These are phyloP conservation scores for Kitagawia praeruptora DNA, from an alignment of 129 eudicot species.

Conservation along the genomic window DNA sequence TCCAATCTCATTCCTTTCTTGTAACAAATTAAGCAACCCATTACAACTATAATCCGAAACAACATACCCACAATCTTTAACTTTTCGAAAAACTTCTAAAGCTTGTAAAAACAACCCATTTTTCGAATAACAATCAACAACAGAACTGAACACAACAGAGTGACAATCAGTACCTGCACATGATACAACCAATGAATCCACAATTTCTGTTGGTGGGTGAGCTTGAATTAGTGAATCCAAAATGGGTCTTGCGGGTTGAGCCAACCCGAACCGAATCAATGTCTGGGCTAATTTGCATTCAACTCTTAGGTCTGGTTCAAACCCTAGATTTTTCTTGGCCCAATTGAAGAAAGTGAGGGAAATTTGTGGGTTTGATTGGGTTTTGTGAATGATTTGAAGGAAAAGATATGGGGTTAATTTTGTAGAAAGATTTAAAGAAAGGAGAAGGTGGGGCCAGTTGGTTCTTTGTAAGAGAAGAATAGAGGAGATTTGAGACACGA, in stretches of 20 bases:
- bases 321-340: slow-evolving; percentile 46
- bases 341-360: slow-evolving; percentile 68
- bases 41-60: slow-evolving; percentile 34
- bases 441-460: slow-evolving; percentile 59
- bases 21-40: slow-evolving; percentile 42
- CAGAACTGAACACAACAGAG: slow-evolving; percentile 38
- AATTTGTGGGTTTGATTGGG: slow-evolving; percentile 51
- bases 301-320: slow-evolving; percentile 56
- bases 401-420: slow-evolving; percentile 47
- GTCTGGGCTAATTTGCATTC: slow-evolving; percentile 44
- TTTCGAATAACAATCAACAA: slow-evolving; percentile 50
- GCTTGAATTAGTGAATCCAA: slow-evolving; percentile 45
- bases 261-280: slow-evolving; percentile 37
- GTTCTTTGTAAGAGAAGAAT: slow-evolving; percentile 64
- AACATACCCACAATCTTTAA: slow-evolving; percentile 17
- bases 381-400: slow-evolving; percentile 51
- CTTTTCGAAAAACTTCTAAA: slow-evolving; percentile 37
- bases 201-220: slow-evolving; percentile 50
- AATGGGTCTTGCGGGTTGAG: slow-evolving; percentile 42
- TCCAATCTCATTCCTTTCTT: slow-evolving; percentile 35
- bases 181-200: slow-evolving; percentile 30
- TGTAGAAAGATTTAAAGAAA: slow-evolving; percentile 46
- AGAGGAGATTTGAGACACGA: slow-evolving; percentile 49
- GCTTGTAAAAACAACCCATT: slow-evolving; percentile 41
- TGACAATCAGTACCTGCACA: slow-evolving; percentile 25